These are phyloP conservation scores for Smallanthus sonchifolius DNA, from an alignment of 129 eudicot species.

Conservation along the genomic window DNA sequence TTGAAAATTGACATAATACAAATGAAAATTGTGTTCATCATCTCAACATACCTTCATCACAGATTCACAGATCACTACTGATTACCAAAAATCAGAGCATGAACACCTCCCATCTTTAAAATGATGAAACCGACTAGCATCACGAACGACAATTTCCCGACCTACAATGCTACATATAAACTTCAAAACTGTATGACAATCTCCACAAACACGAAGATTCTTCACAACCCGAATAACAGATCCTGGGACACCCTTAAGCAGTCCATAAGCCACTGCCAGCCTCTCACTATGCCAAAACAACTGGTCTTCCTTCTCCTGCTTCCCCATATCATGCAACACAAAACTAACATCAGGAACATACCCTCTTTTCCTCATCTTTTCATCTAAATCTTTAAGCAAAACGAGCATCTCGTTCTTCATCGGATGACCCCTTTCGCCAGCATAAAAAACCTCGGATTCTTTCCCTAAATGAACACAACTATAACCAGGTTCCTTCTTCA, in stretches of 20 bases:
- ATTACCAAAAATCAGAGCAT: conserved; percentile 81
- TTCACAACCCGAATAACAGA: conserved; percentile 57
- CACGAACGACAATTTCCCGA: conserved; percentile 70
- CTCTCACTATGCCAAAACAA: conserved; percentile 93
- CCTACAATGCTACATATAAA: conserved; percentile 42
- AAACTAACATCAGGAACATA: conserved; percentile 73
- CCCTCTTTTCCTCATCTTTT: conserved; percentile 76
- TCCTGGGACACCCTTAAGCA: conserved; percentile 63
- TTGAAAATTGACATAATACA: not conserved
- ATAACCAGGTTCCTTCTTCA: conserved; percentile 69
- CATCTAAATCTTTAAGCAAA: conserved; percentile 61
- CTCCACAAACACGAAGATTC: conserved; percentile 81
- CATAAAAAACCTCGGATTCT: conserved; percentile 63
- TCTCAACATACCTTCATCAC: not conserved
- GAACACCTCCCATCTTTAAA: conserved; percentile 80
- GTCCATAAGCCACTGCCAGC: conserved; percentile 77
- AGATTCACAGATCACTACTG: not conserved
- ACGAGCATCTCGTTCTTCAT: conserved; percentile 47
- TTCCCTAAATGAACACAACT: conserved; percentile 67
- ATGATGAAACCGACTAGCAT: conserved; percentile 82
- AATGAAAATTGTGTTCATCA: not conserved
- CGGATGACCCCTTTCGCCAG: conserved; percentile 55
- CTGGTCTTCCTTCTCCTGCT: conserved; percentile 72
- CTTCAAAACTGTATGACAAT: conserved; percentile 78
- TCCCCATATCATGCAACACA: conserved; percentile 76